Evolutionary conservation across 2,329 filamentous ascomycete genomes (phyloP), one percentile per base, ranked within the genome.

Genomic region (Bipolaris oryzae): DNA sequence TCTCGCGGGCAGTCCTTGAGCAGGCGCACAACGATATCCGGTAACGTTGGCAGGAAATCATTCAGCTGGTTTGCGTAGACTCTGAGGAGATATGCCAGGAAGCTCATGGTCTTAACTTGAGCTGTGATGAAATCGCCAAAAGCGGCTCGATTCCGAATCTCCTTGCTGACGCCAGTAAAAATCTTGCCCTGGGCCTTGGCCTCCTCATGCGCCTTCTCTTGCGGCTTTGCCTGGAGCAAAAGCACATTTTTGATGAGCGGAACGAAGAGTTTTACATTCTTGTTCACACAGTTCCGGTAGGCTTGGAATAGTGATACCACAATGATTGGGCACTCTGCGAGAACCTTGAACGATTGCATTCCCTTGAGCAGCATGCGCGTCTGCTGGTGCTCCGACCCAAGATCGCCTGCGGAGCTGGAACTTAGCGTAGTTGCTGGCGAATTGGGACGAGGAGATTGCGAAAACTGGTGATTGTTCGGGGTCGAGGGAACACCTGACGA

Each of bases 41-140:
- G 95, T 15, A 99, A 80, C 0, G 87, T 89, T 0, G 88, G 89
- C 25, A 99, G 80, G 68, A 99, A 98, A 67, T 99, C 95, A 10
- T 87, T 86, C 9, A 99, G 80, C 63, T 96, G 90, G 55, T 90
- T 89, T 2, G 92, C 88, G 75, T 97, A 96, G 45, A 96, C 89
- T 41, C 95, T 83, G 11, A 99, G 84, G 0, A 99, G 80, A 72
- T 98, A 99, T 1, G 96, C 96, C 64, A 99, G 76, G 70, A 99
- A 99, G 70, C 93, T 98, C 94, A 99, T 98, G 0, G 94, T 98
- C 81, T 99, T 98, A 15, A 99, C 95, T 75, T 99, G 96, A 1
- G 94, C 92, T 0, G 92, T 98, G 63, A 99, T 96, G 65, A 98
- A 96, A 69, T 99, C 96, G 34, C 94, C 95, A 79, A 98, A 99